Conservation (phyloP, 2,329 filamentous ascomycete species). For the Zasmidium citrigriseum region DNA sequence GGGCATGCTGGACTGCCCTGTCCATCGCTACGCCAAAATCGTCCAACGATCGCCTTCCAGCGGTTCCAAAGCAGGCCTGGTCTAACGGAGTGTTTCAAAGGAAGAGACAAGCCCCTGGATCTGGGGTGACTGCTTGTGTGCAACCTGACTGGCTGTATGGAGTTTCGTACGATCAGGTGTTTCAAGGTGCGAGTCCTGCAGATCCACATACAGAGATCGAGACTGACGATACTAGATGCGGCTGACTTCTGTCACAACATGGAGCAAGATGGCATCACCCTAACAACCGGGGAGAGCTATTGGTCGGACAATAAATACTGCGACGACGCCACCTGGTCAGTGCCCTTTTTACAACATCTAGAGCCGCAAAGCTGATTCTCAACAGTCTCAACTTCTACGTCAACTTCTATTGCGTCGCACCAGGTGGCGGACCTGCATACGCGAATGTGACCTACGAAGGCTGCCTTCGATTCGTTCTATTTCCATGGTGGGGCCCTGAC, state of each 20-base stretch:
- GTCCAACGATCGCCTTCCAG: not conserved
- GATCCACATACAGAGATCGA: too few species aligned
- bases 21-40: not conserved
- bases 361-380: not conserved
- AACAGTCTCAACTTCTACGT: not conserved
- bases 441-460: not conserved
- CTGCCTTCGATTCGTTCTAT: not conserved
- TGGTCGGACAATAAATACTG: not conserved
- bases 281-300: not conserved
- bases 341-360: too few species aligned
- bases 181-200: not conserved
- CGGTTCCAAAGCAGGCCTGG: not conserved
- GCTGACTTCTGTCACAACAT: not conserved
- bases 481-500: not conserved
- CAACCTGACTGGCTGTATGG: not conserved
- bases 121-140: not conserved
- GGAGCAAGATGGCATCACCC: not conserved
- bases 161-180: not conserved
- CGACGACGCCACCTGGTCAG: not conserved
- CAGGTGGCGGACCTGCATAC: not conserved
- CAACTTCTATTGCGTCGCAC: not conserved
- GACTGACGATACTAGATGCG: not conserved
- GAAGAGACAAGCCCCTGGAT: not conserved
- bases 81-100: not conserved
- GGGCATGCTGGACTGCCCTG: slow-evolving; percentile 5